These are phyloP conservation scores for Vitis hybrid DNA, from an alignment of 177 flowering plant genomes.

Conservation along the genomic window DNA sequence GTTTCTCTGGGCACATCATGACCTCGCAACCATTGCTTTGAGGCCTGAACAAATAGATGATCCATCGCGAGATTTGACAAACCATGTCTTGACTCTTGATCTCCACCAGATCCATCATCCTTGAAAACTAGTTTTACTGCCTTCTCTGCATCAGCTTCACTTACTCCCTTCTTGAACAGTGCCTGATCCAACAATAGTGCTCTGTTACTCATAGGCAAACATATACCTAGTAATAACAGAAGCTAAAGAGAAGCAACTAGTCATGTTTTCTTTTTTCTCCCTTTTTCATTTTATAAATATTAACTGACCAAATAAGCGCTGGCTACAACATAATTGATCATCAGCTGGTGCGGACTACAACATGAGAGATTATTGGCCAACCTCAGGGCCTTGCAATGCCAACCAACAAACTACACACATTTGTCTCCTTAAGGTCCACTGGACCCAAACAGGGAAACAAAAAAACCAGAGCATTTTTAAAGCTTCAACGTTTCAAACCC, in stretches of 20 bases:
- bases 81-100: constrained; percentile 36
- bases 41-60: constrained; percentile 60
- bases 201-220: background rate
- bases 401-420: too few relatives aligned
- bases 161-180: constrained; percentile 68
- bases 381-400: too few relatives aligned
- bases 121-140: constrained; percentile 71
- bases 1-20: constrained; percentile 50
- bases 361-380: too few relatives aligned
- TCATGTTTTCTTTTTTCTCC: background rate
- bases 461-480: too few relatives aligned
- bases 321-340: background rate
- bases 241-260: constrained; percentile 4
- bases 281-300: background rate
- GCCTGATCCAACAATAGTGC: constrained; percentile 43
- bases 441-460: too few relatives aligned
- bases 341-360: too few relatives aligned
- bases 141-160: constrained; percentile 45
- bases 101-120: constrained; percentile 37
- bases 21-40: constrained; percentile 79
- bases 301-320: background rate
- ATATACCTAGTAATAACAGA: background rate
- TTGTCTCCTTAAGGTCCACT: too few relatives aligned
- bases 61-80: constrained; percentile 67
- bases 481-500: too few relatives aligned